A percentile compares a stretch with the other conserved stretches of the same genome.
These are phyloP conservation scores for Microbotryomycetes sp. DNA, from an alignment of 1,284 basidiomycete species.

Conservation along the genomic window DNA sequence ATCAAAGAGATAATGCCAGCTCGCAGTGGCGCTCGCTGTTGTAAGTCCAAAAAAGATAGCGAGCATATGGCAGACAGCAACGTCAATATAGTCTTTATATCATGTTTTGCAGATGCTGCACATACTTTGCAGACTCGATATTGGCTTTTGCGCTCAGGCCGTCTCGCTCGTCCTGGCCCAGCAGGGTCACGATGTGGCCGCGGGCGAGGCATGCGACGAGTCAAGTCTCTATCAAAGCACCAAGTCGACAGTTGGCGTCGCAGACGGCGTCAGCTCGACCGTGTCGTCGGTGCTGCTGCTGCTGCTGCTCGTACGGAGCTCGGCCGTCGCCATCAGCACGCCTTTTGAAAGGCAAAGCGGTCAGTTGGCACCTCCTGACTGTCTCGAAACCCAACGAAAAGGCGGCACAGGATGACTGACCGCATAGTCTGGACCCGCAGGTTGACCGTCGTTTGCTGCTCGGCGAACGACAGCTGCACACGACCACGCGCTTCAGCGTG, in stretches of 20 bases:
- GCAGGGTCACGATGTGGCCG: not conserved
- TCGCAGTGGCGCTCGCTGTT: too few relatives aligned
- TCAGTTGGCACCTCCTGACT: not conserved
- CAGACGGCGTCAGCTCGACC: too few relatives aligned
- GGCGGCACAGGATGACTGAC: too few relatives aligned
- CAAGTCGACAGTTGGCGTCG: not conserved
- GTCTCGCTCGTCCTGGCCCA: too few relatives aligned
- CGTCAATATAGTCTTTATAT: too few relatives aligned
- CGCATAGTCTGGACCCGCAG: not conserved
- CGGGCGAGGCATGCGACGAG: not conserved
- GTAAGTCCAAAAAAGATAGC: too few relatives aligned
- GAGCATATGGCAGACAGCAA: too few relatives aligned
- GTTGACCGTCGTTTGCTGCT: not conserved
- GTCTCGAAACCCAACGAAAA: not conserved
- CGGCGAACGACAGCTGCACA: not conserved
- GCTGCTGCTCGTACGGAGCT: not conserved
- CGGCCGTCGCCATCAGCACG: not conserved
- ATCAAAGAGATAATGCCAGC: too few relatives aligned
- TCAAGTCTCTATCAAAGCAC: not conserved
- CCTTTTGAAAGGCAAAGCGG: not conserved
- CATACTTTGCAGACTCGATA: too few relatives aligned
- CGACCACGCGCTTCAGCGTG: not conserved
- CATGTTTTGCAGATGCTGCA: too few relatives aligned
- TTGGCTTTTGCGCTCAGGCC: too few relatives aligned
- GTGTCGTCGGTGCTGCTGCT: too few relatives aligned